Conservation (phyloP, 345 rosid genomes). For the Fremontodendron californicum region DNA sequence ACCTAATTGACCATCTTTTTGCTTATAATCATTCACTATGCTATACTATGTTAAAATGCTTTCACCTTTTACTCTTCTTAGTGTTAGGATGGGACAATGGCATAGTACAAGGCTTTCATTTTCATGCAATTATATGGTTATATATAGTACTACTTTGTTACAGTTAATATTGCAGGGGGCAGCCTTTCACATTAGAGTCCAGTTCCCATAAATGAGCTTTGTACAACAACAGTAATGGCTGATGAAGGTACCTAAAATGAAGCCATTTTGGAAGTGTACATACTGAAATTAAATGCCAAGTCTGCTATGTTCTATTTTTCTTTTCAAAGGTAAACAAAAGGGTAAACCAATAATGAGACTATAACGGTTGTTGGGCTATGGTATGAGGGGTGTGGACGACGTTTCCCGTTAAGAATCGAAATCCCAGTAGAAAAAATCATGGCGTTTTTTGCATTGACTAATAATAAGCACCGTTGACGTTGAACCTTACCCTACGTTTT, state of each 20-base stretch:
- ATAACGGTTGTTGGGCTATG: constrained; percentile 11
- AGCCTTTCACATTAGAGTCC: constrained; percentile 14
- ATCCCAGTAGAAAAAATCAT: neutral
- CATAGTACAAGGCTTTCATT: neutral
- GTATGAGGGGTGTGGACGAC: constrained; percentile 3
- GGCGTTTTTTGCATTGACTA: constrained; percentile 12
- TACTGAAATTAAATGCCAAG: neutral
- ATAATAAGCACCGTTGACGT: constrained; percentile 8
- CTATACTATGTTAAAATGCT: neutral
- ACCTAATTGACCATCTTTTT: neutral
- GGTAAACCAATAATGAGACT: neutral
- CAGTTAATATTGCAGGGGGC: constrained; percentile 2
- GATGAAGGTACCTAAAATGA: neutral
- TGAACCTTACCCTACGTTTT: neutral
- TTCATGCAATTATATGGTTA: neutral
- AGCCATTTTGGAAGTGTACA: neutral
- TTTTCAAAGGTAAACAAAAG: neutral
- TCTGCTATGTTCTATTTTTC: neutral
- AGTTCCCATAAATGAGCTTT: constrained; percentile 17
- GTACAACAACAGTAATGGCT: constrained; percentile 7
- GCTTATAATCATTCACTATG: neutral
- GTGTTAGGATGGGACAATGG: neutral
- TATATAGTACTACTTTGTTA: neutral
- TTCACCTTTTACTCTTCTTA: neutral
- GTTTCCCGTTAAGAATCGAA: constrained; percentile 24